Evolutionary conservation across 2,329 filamentous ascomycete species (phyloP).

Genomic region (Sporothrix curviconia): DNA sequence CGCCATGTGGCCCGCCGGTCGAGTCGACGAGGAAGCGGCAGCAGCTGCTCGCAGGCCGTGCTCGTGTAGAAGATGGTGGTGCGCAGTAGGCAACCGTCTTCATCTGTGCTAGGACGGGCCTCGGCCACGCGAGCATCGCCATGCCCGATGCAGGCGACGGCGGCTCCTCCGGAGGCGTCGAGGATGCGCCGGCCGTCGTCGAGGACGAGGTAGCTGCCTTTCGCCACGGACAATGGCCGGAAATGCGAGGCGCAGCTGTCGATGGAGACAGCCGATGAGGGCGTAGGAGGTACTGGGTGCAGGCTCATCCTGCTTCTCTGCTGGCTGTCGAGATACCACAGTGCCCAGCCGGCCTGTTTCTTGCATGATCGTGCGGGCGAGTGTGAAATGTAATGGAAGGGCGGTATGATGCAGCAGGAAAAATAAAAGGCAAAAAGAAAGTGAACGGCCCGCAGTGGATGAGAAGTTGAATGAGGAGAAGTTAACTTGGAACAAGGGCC

Average conservation of each 20-base stretch:
- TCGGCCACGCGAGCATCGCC: slow-evolving; percentile 34
- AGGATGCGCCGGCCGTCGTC: slow-evolving; percentile 36
- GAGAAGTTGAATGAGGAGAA: not conserved
- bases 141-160: slow-evolving; percentile 43
- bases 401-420: not conserved
- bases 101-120: slow-evolving; percentile 36
- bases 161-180: slow-evolving; percentile 40
- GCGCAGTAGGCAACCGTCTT: slow-evolving; percentile 36
- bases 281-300: not conserved
- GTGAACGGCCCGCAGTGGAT: not conserved
- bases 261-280: slow-evolving; percentile 35
- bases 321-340: not conserved
- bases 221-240: slow-evolving; percentile 26
- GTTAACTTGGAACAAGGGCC: no score
- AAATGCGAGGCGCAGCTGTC: slow-evolving; percentile 31
- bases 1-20: slow-evolving; percentile 32
- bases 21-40: slow-evolving; percentile 32
- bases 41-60: slow-evolving; percentile 33
- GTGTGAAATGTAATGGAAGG: not conserved
- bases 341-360: not conserved
- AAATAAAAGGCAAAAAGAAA: no score
- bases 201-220: slow-evolving; percentile 34
- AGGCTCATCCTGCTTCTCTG: not conserved
- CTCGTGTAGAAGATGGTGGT: slow-evolving; percentile 38
- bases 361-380: not conserved